Evolutionary conservation across 805 yeast species (phyloP).

Genomic region (Yamadazyma endophytica): DNA sequence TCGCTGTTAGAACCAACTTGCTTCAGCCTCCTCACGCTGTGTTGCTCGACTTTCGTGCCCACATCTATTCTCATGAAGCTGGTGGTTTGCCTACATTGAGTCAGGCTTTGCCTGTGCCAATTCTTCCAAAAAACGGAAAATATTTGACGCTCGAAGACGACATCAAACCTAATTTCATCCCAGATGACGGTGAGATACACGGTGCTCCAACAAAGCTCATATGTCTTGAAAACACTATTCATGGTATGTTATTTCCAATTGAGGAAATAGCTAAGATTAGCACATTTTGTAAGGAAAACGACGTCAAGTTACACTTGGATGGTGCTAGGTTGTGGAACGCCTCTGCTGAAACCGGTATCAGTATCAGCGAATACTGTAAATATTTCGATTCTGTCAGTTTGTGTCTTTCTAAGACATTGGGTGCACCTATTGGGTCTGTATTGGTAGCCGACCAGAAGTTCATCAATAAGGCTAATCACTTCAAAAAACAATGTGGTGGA

Average conservation of each 20-base stretch:
- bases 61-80: conserved; percentile 80
- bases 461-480: conserved; percentile 40
- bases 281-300: conserved; percentile 26
- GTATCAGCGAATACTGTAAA: conserved; percentile 35
- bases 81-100: conserved; percentile 88
- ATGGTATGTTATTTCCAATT: conserved; percentile 38
- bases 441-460: conserved; percentile 29
- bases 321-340: conserved; percentile 46
- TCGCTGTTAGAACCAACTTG: conserved; percentile 73
- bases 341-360: conserved; percentile 33
- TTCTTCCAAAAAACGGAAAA: conserved; percentile 69
- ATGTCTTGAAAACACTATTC: conserved; percentile 40
- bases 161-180: conserved; percentile 30
- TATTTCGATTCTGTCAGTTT: conserved; percentile 40
- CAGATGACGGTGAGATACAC: conserved; percentile 44
- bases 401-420: conserved; percentile 39
- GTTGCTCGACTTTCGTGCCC: conserved; percentile 82
- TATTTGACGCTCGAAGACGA: conserved; percentile 68
- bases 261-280: conserved; percentile 36
- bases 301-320: conserved; percentile 36
- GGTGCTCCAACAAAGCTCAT: conserved; percentile 42
- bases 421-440: conserved; percentile 43
- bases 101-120: conserved; percentile 88
- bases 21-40: conserved; percentile 83
- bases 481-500: conserved; percentile 42